Evolutionary conservation across 768 basidiomycete species (phyloP), one percentile per base, ranked within the genome.

Genomic region (Leccinum subtestaceum): DNA sequence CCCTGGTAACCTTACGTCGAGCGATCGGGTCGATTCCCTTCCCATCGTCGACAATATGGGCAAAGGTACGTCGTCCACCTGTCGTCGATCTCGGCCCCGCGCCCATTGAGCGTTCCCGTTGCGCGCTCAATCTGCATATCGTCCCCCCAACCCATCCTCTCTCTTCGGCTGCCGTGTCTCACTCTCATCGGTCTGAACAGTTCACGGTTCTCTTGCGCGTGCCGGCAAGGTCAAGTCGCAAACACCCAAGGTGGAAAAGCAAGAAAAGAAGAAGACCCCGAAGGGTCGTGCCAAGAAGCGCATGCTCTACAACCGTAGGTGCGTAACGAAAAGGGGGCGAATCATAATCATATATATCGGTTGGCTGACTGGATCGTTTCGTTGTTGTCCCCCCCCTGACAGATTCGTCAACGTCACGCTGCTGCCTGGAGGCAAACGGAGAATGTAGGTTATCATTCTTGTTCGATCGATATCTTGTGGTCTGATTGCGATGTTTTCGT

Each of bases 141-240:
- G 8, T 40, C 40, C 4, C 8, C 23, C 8, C 29, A 29, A 40
- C 3, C 9, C 9, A n/a, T 0, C 38, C 29, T 29, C 31, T 31
- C 3, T 38, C 17, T 17, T 38, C 38, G 15, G 17, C 3, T 38
- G 21, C 46, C 13, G 31, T 4, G 0, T 48, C 46, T 48, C 13
- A 25, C 31, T 32, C 46, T 21, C 13, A 9, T 15, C 13, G 23
- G 21, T 23, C 23, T 7, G 27, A 15, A 45, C 29, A 94, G 95
- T 96, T 81, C 95, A 98, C 90, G 95, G 95, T 77, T 98, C 95
- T 76, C 94, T 96, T 81, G 95, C 95, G 80, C 95, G 95, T 84
- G 95, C 95, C 75, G 95, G 95, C 77, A 98, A 98, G 86, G 96
- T 98, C 84, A 97, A 94, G 51, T 52, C 51, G 32, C 51, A 52